Evolutionary conservation across 176 grass and related monocot species (phyloP).

Genomic region (Rhynchospora tenuis): DNA sequence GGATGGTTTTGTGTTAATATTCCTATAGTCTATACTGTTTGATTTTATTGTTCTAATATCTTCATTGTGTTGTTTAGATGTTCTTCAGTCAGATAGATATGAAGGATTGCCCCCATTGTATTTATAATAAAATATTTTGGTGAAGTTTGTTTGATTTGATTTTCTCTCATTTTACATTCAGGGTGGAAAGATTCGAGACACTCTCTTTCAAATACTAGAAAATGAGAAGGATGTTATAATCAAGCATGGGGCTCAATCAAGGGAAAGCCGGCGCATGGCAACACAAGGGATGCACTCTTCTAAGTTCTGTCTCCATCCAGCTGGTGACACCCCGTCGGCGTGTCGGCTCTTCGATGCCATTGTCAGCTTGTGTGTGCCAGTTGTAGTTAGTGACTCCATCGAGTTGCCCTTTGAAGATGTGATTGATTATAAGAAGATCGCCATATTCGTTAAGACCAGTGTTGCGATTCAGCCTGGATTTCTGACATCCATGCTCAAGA

Average conservation of each 20-base stretch:
- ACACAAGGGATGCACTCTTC: conserved; percentile 84
- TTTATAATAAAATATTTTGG: not conserved
- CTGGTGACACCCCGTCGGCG: conserved; percentile 72
- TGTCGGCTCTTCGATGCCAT: conserved; percentile 82
- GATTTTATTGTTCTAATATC: not conserved
- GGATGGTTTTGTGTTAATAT: not conserved
- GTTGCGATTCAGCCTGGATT: conserved; percentile 60
- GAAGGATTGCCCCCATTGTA: not conserved
- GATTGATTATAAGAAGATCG: conserved; percentile 76
- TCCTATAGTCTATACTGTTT: not conserved
- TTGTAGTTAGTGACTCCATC: conserved; percentile 70
- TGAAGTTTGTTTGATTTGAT: not conserved
- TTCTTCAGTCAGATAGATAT: not conserved
- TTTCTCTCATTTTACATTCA: conserved; percentile 12
- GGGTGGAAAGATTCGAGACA: conserved; percentile 79
- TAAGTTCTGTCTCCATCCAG: conserved; percentile 92
- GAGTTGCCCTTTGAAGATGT: conserved; percentile 80
- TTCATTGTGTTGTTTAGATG: not conserved
- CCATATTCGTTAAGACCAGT: conserved; percentile 73
- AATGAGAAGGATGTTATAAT: conserved; percentile 69
- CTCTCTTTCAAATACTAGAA: conserved; percentile 78
- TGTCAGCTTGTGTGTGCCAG: conserved; percentile 72
- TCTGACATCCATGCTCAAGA: conserved; percentile 51
- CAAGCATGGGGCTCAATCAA: conserved; percentile 78
- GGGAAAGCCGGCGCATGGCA: conserved; percentile 64